phyloP scores from a whole-genome alignment of 2,329 filamentous ascomycete genomes.

The Helminthosporium solani region DNA sequence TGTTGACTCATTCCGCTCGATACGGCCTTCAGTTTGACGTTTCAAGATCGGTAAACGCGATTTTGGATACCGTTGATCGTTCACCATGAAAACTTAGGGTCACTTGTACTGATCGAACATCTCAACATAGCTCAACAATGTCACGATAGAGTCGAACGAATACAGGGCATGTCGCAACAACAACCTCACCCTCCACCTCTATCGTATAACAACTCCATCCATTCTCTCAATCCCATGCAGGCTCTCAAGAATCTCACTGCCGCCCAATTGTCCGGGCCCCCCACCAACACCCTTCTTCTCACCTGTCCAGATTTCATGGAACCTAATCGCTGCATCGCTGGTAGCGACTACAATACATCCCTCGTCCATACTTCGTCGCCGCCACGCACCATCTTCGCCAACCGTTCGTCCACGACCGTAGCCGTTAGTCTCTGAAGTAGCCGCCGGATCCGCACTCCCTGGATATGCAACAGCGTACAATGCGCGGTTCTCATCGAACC shows the following conservation, averaged over 20 bases:
- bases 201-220: slow-evolving; percentile 43
- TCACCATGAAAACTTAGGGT: too few species aligned
- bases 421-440: slow-evolving; percentile 3
- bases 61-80: too few species aligned
- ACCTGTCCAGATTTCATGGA: slow-evolving; percentile 90
- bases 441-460: slow-evolving; percentile 52
- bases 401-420: slow-evolving; percentile 27
- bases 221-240: slow-evolving; percentile 78
- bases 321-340: slow-evolving; percentile 89
- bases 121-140: neutral
- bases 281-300: slow-evolving; percentile 53
- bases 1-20: too few species aligned
- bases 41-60: too few species aligned
- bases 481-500: slow-evolving; percentile 75
- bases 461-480: slow-evolving; percentile 88
- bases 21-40: too few species aligned
- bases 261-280: slow-evolving; percentile 60
- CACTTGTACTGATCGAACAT: too few species aligned
- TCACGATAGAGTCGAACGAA: neutral
- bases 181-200: neutral
- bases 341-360: slow-evolving; percentile 89
- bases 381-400: slow-evolving; percentile 57
- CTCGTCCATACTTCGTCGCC: slow-evolving; percentile 62
- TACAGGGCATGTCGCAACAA: neutral
- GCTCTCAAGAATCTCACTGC: slow-evolving; percentile 81